These are phyloP conservation scores for Insectozyma bohioensis DNA, from an alignment of 1,139 yeast species.

Conservation along the genomic window DNA sequence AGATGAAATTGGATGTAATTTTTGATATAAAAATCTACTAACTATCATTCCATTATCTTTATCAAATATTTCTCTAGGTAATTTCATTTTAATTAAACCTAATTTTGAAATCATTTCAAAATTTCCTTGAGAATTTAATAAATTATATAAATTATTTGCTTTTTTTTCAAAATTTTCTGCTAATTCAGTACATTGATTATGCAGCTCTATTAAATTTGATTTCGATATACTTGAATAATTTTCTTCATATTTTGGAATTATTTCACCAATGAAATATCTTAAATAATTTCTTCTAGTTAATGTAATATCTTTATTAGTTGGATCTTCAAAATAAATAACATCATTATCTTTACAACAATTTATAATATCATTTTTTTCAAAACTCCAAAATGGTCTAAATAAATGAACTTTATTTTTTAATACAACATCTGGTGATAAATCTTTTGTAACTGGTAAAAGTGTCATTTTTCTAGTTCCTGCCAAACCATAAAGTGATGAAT, in stretches of 20 bases:
- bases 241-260: conserved; percentile 22
- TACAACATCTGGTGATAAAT: conserved; percentile 14
- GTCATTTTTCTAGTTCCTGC: conserved; percentile 34
- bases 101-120: conserved; percentile 9
- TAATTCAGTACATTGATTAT: conserved; percentile 16
- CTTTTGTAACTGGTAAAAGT: conserved; percentile 26
- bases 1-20: conserved; percentile 37
- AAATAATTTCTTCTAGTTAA: conserved; percentile 58
- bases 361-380: conserved; percentile 44
- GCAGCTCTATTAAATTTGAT: conserved; percentile 16
- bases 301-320: conserved; percentile 53
- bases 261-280: conserved; percentile 32
- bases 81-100: conserved; percentile 10
- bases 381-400: conserved; percentile 55
- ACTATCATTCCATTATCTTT: conserved; percentile 19
- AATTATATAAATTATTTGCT: conserved; percentile 11
- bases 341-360: conserved; percentile 41
- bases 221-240: conserved; percentile 5
- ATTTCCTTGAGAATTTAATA: conserved; percentile 7
- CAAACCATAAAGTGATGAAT: conserved; percentile 63
- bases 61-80: conserved; percentile 11
- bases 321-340: conserved; percentile 68
- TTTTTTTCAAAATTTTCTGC: conserved; percentile 16
- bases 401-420: conserved; percentile 18
- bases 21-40: conserved; percentile 33